Conservation (phyloP, 1,284 basidiomycete species). For the Waitea zeae region DNA sequence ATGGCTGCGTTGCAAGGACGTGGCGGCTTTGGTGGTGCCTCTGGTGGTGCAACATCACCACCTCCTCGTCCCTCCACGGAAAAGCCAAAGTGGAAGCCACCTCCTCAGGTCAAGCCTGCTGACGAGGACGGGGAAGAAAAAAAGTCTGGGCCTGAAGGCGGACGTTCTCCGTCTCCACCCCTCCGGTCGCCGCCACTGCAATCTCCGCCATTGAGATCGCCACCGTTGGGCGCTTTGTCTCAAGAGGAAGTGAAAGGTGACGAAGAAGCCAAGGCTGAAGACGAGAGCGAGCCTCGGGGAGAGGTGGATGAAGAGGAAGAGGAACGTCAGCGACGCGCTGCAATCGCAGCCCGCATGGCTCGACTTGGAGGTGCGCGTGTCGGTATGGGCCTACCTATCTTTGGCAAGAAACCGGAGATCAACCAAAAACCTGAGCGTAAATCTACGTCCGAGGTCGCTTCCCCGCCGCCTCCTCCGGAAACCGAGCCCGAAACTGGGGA, state of each 20-base stretch:
- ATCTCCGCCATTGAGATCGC: too few relatives aligned
- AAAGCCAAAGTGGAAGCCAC: conserved; percentile 73
- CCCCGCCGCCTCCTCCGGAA: too few relatives aligned
- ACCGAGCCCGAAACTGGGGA: too few relatives aligned
- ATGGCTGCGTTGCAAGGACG: conserved; percentile 81
- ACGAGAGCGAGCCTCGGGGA: conserved; percentile 18
- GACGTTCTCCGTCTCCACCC: neutral
- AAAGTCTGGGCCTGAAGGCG: conserved; percentile 1
- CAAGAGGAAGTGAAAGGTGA: neutral
- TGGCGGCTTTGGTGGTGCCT: conserved; percentile 51
- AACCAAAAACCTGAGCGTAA: conserved; percentile 7
- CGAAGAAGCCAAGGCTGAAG: neutral
- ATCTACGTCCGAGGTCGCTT: neutral
- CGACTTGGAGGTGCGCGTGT: conserved; percentile 74
- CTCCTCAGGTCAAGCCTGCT: conserved; percentile 18
- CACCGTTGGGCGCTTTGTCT: too few relatives aligned
- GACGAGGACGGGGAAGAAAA: conserved; percentile 5
- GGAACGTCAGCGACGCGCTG: conserved; percentile 61
- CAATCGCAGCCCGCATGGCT: conserved; percentile 80
- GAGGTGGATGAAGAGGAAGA: conserved; percentile 56
- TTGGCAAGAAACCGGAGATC: conserved; percentile 32
- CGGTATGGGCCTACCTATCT: conserved; percentile 59
- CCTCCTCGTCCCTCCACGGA: conserved; percentile 46
- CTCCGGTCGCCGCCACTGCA: neutral
- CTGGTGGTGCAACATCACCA: conserved; percentile 21